A percentile compares a stretch with the other conserved stretches of the same genome.
Conservation (phyloP, 2,329 filamentous ascomycete species). For the Aspergillus quadricinctus region DNA sequence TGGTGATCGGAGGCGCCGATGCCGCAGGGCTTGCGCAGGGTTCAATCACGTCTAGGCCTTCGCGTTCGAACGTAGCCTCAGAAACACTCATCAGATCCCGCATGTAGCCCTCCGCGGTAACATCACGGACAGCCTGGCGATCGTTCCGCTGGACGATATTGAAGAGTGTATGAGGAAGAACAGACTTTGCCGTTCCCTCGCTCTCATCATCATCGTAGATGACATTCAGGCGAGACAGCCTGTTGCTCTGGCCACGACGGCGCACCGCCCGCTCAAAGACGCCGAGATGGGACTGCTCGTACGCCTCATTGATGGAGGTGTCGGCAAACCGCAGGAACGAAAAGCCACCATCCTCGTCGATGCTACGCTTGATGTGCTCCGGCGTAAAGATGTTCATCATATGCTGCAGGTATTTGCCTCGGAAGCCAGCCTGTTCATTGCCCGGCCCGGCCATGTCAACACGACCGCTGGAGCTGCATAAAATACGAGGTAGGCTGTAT, state of each 20-base stretch:
- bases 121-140: slow-evolving; percentile 61
- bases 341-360: slow-evolving; percentile 62
- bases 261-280: slow-evolving; percentile 70
- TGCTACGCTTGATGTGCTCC: slow-evolving; percentile 66
- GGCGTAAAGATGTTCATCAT: slow-evolving; percentile 89
- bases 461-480: slow-evolving; percentile 78
- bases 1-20: slow-evolving; percentile 78
- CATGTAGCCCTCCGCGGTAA: slow-evolving; percentile 69
- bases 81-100: slow-evolving; percentile 75
- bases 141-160: slow-evolving; percentile 70
- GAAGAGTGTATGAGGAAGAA: slow-evolving; percentile 73
- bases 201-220: slow-evolving; percentile 64
- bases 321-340: slow-evolving; percentile 89
- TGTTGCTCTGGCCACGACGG: slow-evolving; percentile 48
- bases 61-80: slow-evolving; percentile 58
- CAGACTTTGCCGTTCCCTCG: slow-evolving; percentile 56
- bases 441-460: slow-evolving; percentile 68
- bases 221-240: slow-evolving; percentile 63
- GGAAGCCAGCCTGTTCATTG: slow-evolving; percentile 75
- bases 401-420: slow-evolving; percentile 68
- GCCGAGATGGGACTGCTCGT: slow-evolving; percentile 62
- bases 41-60: slow-evolving; percentile 74
- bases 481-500: slow-evolving; percentile 72
- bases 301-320: slow-evolving; percentile 67
- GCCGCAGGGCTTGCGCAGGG: slow-evolving; percentile 73